Evolutionary conservation across 169 alveolate species (phyloP).

Genomic region (Besnoitia besnoiti): DNA sequence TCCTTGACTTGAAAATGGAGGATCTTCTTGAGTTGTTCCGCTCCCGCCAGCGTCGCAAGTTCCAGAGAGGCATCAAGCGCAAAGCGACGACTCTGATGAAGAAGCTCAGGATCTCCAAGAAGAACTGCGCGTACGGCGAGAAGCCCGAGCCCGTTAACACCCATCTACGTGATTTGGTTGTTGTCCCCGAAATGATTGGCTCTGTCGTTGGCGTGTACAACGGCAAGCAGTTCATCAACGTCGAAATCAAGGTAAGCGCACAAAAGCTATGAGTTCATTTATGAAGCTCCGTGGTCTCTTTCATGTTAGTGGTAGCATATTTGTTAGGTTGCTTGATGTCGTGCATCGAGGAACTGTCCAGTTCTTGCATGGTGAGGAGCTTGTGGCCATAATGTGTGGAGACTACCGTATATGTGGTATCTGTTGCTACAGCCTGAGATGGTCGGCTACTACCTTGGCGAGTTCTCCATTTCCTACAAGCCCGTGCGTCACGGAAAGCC

Average conservation of each 20-base stretch:
- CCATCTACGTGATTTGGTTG: slow-evolving; percentile 93
- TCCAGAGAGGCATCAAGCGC: slow-evolving; percentile 78
- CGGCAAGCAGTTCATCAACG: slow-evolving; percentile 96
- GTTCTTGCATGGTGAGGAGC: too few relatives aligned
- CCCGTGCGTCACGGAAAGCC: slow-evolving; percentile 99
- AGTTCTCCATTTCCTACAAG: slow-evolving; percentile 98
- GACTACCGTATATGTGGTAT: too few relatives aligned
- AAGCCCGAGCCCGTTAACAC: slow-evolving; percentile 96
- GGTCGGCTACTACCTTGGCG: slow-evolving; percentile 99
- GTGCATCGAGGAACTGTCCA: not conserved
- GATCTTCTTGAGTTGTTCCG: slow-evolving; percentile 92
- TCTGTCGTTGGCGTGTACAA: slow-evolving; percentile 97
- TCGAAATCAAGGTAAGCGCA: slow-evolving; percentile 92
- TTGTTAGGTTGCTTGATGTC: not conserved
- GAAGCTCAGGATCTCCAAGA: slow-evolving; percentile 92
- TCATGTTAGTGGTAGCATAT: too few relatives aligned
- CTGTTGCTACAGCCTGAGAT: slow-evolving; percentile 95
- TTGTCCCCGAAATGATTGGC: slow-evolving; percentile 98
- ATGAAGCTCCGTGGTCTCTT: too few relatives aligned
- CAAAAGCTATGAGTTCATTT: too few relatives aligned
- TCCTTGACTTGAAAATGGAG: slow-evolving; percentile 86
- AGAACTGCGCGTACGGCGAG: slow-evolving; percentile 89
- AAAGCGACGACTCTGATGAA: slow-evolving; percentile 92
- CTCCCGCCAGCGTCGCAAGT: slow-evolving; percentile 97
- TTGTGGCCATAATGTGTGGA: too few relatives aligned